Conservation (phyloP, 1,284 basidiomycete genomes). For the Moesziomyces aphidis region DNA sequence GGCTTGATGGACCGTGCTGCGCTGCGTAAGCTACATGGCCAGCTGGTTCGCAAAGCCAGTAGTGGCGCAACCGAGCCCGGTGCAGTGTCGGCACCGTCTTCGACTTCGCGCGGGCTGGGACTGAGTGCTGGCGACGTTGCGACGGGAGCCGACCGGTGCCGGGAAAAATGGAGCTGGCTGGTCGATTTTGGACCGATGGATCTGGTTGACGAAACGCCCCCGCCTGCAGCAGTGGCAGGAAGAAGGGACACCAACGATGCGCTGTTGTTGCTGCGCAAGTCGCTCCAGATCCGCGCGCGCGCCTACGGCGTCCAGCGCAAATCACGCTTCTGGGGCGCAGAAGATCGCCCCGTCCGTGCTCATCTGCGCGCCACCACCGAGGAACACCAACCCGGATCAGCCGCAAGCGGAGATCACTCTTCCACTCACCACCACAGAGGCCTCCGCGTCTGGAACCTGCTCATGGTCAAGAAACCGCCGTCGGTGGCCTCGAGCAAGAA, state of each 20-base stretch:
- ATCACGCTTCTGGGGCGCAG: conserved; percentile 33
- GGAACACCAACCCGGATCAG: conserved; percentile 6
- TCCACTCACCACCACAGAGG: conserved; percentile 27
- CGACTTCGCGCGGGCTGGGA: conserved; percentile 1
- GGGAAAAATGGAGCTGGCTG: conserved; percentile 42
- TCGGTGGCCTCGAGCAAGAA: not conserved
- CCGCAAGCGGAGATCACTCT: not conserved
- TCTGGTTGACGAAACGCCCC: conserved; percentile 52
- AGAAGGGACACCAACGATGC: conserved; percentile 51
- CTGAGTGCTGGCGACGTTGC: conserved; percentile 13
- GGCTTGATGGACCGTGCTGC: conserved; percentile 26
- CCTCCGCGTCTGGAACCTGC: conserved; percentile 31
- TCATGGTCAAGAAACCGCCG: conserved; percentile 31
- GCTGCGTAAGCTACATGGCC: conserved; percentile 10
- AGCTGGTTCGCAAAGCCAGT: conserved; percentile 7
- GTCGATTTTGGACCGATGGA: conserved; percentile 45
- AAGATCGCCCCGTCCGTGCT: conserved; percentile 19
- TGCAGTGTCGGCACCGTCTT: not conserved
- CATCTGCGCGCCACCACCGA: conserved; percentile 13
- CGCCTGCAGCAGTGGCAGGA: conserved; percentile 57
- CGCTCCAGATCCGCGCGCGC: conserved; percentile 33
- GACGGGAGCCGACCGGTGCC: conserved; percentile 8
- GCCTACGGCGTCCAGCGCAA: conserved; percentile 32
- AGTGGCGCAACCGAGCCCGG: not conserved
- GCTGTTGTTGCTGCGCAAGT: conserved; percentile 19